Evolutionary conservation across 108 stramenopile genomes (phyloP).

Genomic region (Fistulifera solaris): DNA sequence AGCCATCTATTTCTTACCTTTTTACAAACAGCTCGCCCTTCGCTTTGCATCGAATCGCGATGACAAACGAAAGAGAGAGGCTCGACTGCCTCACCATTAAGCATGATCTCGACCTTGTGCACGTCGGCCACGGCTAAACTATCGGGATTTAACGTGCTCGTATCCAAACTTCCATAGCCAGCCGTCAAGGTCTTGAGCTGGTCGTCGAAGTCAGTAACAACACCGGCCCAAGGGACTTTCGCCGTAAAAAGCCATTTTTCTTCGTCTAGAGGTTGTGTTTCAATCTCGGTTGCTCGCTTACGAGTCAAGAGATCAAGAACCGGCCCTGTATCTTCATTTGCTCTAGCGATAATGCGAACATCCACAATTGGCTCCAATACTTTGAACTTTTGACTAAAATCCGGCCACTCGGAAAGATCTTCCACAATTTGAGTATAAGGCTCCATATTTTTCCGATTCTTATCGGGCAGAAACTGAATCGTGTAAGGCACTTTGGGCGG

Average conservation of each 20-base stretch:
- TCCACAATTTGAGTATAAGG: constrained; percentile 72
- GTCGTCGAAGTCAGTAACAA: constrained; percentile 76
- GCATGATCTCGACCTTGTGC: constrained; percentile 88
- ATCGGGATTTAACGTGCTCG: constrained; percentile 57
- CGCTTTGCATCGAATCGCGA: constrained; percentile 52
- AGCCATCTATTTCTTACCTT: constrained; percentile 20
- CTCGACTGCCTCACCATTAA: constrained; percentile 89
- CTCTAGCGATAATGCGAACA: constrained; percentile 67
- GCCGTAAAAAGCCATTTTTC: constrained; percentile 74
- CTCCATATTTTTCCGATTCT: constrained; percentile 74
- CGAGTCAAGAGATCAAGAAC: constrained; percentile 81
- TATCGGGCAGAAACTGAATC: constrained; percentile 66
- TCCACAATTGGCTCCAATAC: constrained; percentile 82
- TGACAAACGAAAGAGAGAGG: constrained; percentile 92
- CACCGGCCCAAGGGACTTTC: constrained; percentile 84
- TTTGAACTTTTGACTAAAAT: constrained; percentile 49
- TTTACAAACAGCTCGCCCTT: constrained; percentile 78
- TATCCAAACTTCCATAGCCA: constrained; percentile 72
- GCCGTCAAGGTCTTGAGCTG: constrained; percentile 69
- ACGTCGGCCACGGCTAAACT: constrained; percentile 58
- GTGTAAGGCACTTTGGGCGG: constrained; percentile 96
- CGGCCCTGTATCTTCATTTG: constrained; percentile 67
- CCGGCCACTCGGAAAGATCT: constrained; percentile 69
- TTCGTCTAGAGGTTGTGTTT: constrained; percentile 74
- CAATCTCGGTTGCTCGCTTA: constrained; percentile 58